Percentiles rank a stretch among this genome's conserved stretches.
phyloP scores from a whole-genome alignment of 805 yeast genomes.

The Kuraishia capsulata region DNA sequence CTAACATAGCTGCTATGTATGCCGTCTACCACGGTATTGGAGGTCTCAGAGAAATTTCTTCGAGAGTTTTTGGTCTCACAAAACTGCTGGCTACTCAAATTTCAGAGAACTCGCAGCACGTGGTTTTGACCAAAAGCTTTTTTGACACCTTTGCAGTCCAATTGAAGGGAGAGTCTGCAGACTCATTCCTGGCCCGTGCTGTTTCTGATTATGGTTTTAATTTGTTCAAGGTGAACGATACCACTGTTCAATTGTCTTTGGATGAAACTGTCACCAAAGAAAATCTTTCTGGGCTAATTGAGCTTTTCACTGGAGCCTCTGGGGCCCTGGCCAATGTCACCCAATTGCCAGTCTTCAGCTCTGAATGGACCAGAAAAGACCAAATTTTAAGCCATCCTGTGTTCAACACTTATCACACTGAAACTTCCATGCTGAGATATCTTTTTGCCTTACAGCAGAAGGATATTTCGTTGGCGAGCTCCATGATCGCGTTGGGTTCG shows the following conservation, averaged over 20 bases:
- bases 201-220: conserved; percentile 62
- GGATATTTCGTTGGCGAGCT: conserved; percentile 88
- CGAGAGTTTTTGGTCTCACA: conserved; percentile 67
- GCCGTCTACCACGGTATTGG: conserved; percentile 94
- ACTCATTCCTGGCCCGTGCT: conserved; percentile 48
- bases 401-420: conserved; percentile 84
- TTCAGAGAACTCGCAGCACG: conserved; percentile 28
- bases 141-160: conserved; percentile 82
- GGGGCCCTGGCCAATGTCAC: conserved; percentile 13
- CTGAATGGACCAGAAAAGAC: conserved; percentile 44
- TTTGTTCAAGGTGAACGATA: conserved; percentile 55
- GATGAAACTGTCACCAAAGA: conserved; percentile 74
- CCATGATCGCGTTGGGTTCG: conserved; percentile 96
- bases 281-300: conserved; percentile 51
- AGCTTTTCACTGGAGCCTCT: conserved; percentile 44
- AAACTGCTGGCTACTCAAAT: conserved; percentile 59
- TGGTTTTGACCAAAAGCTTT: conserved; percentile 51
- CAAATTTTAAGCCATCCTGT: conserved; percentile 61
- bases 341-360: conserved; percentile 41
- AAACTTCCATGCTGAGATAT: conserved; percentile 91
- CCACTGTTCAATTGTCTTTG: conserved; percentile 66
- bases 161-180: conserved; percentile 41
- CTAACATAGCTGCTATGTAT: conserved; percentile 92
- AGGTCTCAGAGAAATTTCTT: conserved; percentile 73
- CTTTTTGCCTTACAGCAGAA: conserved; percentile 75